Evolutionary conservation across 2,329 filamentous ascomycete genomes (phyloP).

Genomic region (Diplodia sapinea): DNA sequence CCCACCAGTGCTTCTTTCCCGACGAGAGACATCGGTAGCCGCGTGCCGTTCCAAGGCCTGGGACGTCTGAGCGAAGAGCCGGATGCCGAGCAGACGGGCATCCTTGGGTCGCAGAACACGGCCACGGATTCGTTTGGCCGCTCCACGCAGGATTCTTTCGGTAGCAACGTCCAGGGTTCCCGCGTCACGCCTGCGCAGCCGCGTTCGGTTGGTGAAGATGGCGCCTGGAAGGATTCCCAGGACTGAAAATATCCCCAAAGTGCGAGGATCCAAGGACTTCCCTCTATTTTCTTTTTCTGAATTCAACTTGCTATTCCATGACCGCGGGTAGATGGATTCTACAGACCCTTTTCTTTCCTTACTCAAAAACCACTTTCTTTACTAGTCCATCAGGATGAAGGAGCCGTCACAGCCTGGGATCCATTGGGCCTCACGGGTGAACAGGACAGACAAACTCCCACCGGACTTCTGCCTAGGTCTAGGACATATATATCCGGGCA

Average conservation of each 20-base stretch:
- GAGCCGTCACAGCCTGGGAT: neutral
- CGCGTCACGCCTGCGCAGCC: neutral
- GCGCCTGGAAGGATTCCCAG: neutral
- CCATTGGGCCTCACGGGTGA: neutral
- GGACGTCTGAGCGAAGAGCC: neutral
- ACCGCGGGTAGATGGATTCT: neutral
- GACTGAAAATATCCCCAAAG: neutral
- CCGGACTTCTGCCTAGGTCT: neutral
- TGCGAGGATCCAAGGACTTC: neutral
- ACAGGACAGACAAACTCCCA: neutral
- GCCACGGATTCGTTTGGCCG: neutral
- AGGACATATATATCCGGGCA: neutral
- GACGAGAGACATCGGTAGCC: neutral
- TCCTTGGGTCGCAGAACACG: conserved; percentile 1
- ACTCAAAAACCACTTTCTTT: neutral
- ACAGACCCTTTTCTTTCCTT: neutral
- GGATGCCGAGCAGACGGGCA: neutral
- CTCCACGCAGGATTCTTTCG: conserved; percentile 10
- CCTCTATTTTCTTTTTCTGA: neutral
- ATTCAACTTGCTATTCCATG: neutral
- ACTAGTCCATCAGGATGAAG: neutral
- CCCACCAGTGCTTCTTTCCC: neutral
- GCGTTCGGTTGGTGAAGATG: neutral
- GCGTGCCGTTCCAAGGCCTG: neutral
- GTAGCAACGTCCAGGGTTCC: conserved; percentile 1